A percentile compares a stretch with the other conserved stretches of the same genome.
These are phyloP conservation scores for Kregervanrija pseudodelftensis DNA, from an alignment of 805 yeast genomes.

Conservation along the genomic window DNA sequence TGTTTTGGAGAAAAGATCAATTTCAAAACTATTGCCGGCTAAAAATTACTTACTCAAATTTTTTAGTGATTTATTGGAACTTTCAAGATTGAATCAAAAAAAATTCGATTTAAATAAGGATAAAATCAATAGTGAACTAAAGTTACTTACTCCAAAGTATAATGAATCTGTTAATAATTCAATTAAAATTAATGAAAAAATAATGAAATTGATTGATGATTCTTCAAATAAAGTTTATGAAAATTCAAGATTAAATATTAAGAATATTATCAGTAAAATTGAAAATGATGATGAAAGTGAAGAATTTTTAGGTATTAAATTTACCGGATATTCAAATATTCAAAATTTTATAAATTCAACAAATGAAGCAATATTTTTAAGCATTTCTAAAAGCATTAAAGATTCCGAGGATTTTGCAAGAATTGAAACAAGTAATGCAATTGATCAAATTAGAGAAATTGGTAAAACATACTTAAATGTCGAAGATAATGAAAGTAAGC, in stretches of 20 bases:
- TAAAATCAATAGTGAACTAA: conserved; percentile 41
- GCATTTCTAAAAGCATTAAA: conserved; percentile 56
- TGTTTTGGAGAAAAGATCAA: conserved; percentile 79
- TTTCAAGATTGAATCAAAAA: conserved; percentile 59
- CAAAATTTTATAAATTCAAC: conserved; percentile 66
- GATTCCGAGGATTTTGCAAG: conserved; percentile 68
- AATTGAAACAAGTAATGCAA: conserved; percentile 47
- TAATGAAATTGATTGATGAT: conserved; percentile 58
- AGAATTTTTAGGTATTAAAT: conserved; percentile 33
- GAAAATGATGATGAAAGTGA: conserved; percentile 26
- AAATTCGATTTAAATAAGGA: conserved; percentile 44
- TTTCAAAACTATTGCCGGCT: conserved; percentile 88
- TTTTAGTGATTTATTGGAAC: conserved; percentile 51
- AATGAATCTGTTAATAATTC: conserved; percentile 47
- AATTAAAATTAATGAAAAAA: conserved; percentile 45
- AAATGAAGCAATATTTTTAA: conserved; percentile 58
- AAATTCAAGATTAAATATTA: conserved; percentile 48
- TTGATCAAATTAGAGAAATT: conserved; percentile 50
- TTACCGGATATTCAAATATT: conserved; percentile 55
- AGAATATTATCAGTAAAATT: conserved; percentile 45
- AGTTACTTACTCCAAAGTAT: conserved; percentile 56
- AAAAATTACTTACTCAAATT: conserved; percentile 75
- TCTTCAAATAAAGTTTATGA: conserved; percentile 54
- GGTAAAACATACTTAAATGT: conserved; percentile 60
- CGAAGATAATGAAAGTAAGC: conserved; percentile 18